A percentile compares a stretch with the other conserved stretches of the same genome.
Conservation (phyloP, 2,329 filamentous ascomycete genomes). For the Fusarium gaditjirri region DNA sequence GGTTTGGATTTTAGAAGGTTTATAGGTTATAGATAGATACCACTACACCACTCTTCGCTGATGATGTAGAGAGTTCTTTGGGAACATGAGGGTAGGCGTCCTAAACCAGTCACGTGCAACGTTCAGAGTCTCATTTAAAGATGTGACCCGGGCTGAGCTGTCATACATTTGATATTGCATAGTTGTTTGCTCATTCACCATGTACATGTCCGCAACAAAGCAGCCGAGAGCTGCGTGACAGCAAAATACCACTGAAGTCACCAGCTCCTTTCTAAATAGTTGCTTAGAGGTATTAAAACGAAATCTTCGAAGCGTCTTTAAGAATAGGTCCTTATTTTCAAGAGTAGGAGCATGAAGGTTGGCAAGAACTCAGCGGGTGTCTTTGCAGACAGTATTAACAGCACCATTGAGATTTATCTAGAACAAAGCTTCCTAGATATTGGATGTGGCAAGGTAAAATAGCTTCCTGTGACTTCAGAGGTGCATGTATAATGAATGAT, state of each 20-base stretch:
- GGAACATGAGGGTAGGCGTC: neutral
- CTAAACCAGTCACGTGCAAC: neutral
- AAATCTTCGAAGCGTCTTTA: too few species aligned
- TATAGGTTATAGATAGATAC: neutral
- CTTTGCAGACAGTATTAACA: too few species aligned
- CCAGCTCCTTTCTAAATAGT: fast-evolving
- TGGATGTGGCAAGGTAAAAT: neutral
- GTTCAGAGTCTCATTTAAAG: too few species aligned
- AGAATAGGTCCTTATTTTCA: too few species aligned
- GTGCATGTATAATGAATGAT: neutral
- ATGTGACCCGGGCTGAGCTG: neutral
- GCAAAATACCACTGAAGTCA: too few species aligned
- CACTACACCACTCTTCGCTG: neutral
- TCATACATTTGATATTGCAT: neutral
- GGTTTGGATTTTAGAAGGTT: neutral
- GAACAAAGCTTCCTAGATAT: too few species aligned
- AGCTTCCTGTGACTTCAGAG: too few species aligned
- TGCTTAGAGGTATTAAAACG: fast-evolving
- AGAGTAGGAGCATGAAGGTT: neutral
- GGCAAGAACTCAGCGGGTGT: neutral
- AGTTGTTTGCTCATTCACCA: neutral
- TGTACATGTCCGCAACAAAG: neutral
- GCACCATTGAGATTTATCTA: too few species aligned
- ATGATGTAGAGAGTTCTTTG: neutral
- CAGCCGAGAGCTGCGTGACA: too few species aligned